A percentile compares a stretch with the other conserved stretches of the same genome.
These are phyloP conservation scores for Blastobotrys persicus DNA, from an alignment of 1,139 yeast genomes.

Conservation along the genomic window DNA sequence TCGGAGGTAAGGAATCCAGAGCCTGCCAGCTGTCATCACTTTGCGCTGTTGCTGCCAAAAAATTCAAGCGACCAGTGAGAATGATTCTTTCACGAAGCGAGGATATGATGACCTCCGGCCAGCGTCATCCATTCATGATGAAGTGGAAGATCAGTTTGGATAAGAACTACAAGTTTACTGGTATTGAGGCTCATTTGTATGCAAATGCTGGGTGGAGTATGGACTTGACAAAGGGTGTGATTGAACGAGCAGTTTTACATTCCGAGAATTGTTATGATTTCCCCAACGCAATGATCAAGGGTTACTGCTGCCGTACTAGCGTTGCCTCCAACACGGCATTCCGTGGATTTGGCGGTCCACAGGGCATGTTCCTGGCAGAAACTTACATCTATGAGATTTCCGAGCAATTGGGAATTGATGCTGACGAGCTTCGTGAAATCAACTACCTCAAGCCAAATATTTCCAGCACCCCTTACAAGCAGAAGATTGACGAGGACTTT, in stretches of 20 bases:
- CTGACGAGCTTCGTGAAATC: constrained; percentile 39
- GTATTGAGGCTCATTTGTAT: constrained; percentile 39
- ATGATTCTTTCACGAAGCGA: constrained; percentile 42
- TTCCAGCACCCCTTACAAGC: constrained; percentile 43
- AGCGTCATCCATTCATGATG: constrained; percentile 46
- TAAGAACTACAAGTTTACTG: constrained; percentile 42
- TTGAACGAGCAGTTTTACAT: constrained; percentile 46
- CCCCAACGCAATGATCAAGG: constrained; percentile 41
- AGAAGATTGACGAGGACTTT: constrained; percentile 42
- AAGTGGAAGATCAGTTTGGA: constrained; percentile 45
- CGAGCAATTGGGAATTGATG: constrained; percentile 41
- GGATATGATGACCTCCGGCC: constrained; percentile 47
- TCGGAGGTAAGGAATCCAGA: constrained; percentile 58
- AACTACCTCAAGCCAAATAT: constrained; percentile 39
- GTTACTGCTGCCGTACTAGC: constrained; percentile 44
- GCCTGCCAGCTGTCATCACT: constrained; percentile 43
- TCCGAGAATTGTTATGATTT: constrained; percentile 44
- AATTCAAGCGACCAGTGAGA: constrained; percentile 43
- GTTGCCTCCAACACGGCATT: constrained; percentile 48
- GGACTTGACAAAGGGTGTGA: constrained; percentile 47
- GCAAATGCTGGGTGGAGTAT: constrained; percentile 49
- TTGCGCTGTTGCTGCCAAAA: constrained; percentile 56
- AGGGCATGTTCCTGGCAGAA: constrained; percentile 47
- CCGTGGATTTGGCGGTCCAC: constrained; percentile 50
- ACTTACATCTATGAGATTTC: constrained; percentile 41